Conservation (phyloP, 305 asterid genomes). For the Fraxinus nigra region DNA sequence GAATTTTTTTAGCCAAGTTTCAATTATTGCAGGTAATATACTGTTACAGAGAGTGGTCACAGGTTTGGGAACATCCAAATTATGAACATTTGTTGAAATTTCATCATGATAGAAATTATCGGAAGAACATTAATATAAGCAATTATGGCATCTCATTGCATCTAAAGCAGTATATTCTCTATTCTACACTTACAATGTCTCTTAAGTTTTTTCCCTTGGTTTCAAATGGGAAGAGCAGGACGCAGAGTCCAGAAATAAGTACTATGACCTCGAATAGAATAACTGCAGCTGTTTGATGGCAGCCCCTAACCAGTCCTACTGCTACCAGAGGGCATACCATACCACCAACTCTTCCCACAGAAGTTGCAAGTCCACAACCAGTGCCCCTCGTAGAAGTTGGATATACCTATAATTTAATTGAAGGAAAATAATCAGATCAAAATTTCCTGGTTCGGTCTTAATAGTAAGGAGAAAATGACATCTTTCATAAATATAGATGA, state of each 20-base stretch:
- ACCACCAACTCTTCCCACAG: conserved; percentile 62
- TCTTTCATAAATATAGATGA: neutral
- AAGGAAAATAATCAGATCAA: neutral
- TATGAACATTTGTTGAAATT: neutral
- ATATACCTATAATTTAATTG: conserved; percentile 38
- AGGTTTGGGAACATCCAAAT: neutral
- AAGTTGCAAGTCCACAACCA: conserved; percentile 47
- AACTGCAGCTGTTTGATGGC: conserved; percentile 52
- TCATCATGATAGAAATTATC: neutral
- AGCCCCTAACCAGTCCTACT: conserved; percentile 54
- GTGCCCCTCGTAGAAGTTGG: conserved; percentile 54
- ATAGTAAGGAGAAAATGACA: neutral
- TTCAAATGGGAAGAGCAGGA: conserved; percentile 48
- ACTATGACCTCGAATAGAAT: conserved; percentile 30
- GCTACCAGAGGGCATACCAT: conserved; percentile 66
- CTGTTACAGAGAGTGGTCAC: neutral
- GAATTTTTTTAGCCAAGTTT: neutral
- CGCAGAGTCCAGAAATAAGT: conserved; percentile 37
- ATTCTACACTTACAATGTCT: conserved; percentile 19
- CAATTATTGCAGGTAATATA: neutral
- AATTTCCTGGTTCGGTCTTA: neutral
- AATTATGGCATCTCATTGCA: neutral
- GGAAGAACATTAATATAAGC: neutral
- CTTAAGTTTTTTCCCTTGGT: conserved; percentile 42
- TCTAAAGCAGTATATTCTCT: neutral